Evolutionary conservation across 2,329 filamentous ascomycete genomes (phyloP).

Genomic region (Ophiocordyceps camponoti-leonardi): DNA sequence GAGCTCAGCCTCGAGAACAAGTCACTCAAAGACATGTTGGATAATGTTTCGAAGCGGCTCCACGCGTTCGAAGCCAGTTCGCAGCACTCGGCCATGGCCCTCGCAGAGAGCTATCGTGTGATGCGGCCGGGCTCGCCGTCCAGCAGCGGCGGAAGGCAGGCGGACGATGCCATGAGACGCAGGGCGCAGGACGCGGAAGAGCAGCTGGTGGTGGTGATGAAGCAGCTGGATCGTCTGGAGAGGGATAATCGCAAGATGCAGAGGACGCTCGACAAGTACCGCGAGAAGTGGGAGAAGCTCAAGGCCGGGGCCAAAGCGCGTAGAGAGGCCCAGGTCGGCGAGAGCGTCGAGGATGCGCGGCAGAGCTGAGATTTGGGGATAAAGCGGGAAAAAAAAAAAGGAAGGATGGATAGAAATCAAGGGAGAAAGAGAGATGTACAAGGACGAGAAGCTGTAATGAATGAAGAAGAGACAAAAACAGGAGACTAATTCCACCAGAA

Average conservation of each 20-base stretch:
- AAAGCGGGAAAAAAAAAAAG: too few species aligned
- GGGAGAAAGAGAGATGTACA: neutral
- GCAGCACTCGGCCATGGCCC: constrained; percentile 69
- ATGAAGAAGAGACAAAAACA: neutral
- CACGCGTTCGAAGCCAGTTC: constrained; percentile 86
- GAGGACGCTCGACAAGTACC: constrained; percentile 38
- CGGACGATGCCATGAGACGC: constrained; percentile 21
- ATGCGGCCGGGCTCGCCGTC: constrained; percentile 38
- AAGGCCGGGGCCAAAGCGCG: constrained; percentile 44
- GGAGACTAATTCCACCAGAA: constrained; percentile 69
- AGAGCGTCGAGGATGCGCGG: constrained; percentile 16
- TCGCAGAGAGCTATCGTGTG: constrained; percentile 66
- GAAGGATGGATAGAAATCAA: too few species aligned
- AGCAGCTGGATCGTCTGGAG: constrained; percentile 51
- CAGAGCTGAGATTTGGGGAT: neutral
- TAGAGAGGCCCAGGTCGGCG: constrained; percentile 22
- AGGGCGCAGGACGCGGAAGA: constrained; percentile 52
- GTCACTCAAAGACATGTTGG: constrained; percentile 67
- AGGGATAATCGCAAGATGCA: constrained; percentile 37
- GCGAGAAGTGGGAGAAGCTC: constrained; percentile 43
- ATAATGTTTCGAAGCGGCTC: constrained; percentile 74
- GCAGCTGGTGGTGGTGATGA: constrained; percentile 36
- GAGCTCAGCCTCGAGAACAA: constrained; percentile 82
- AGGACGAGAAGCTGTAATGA: neutral
- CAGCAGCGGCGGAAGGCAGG: constrained; percentile 9